These are phyloP conservation scores for Sporobolomyces roseus DNA, from an alignment of 768 basidiomycete species.

Conservation along the genomic window DNA sequence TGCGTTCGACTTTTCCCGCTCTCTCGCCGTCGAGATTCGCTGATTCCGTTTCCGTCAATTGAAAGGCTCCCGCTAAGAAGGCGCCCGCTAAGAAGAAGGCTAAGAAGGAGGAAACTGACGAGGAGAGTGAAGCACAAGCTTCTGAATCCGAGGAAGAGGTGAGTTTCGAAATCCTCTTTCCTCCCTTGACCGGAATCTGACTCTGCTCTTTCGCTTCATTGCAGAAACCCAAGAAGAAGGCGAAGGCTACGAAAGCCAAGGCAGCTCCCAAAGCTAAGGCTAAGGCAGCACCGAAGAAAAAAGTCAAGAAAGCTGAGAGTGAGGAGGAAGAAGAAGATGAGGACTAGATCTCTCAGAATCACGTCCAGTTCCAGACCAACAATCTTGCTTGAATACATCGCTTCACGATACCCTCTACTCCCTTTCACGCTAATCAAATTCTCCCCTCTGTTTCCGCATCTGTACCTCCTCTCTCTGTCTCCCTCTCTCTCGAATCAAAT, in stretches of 20 bases:
- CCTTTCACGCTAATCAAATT: background rate
- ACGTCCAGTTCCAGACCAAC: background rate
- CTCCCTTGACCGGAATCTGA: no score
- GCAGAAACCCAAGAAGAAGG: conserved; percentile 24
- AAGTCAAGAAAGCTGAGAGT: conserved; percentile 14
- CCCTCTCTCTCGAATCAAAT: no score
- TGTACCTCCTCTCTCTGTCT: background rate
- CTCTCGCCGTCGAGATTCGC: background rate
- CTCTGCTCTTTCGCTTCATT: background rate
- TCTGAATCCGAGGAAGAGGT: conserved; percentile 24
- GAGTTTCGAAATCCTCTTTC: no score
- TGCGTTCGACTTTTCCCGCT: background rate
- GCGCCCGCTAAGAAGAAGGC: conserved; percentile 23
- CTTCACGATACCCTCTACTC: background rate
- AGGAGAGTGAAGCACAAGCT: background rate
- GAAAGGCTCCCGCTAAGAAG: conserved; percentile 17
- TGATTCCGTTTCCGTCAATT: background rate
- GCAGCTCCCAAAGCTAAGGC: no score
- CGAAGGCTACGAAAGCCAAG: conserved; percentile 19
- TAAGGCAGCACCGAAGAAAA: no score
- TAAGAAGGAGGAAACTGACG: conserved; percentile 16
- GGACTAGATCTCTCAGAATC: background rate
- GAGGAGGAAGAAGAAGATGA: conserved; percentile 1
- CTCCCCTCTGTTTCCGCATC: background rate
- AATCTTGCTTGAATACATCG: background rate